Conservation (phyloP, 2,329 filamentous ascomycete genomes). For the Colletotrichum sp. region DNA sequence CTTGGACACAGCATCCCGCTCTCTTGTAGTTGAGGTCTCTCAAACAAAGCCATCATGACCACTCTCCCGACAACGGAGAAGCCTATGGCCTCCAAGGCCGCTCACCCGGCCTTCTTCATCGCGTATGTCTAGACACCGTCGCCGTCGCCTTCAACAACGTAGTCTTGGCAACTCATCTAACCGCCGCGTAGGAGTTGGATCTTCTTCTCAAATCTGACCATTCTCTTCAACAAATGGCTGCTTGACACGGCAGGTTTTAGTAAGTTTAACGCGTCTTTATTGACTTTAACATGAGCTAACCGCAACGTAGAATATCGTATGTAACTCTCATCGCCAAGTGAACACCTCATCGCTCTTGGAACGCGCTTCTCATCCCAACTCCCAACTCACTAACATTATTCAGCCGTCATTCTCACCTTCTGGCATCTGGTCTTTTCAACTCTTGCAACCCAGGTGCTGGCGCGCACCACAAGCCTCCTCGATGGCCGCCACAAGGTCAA, state of each 20-base stretch:
- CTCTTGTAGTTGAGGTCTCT: background rate
- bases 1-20: background rate
- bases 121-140: constrained; percentile 27
- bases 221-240: constrained; percentile 93
- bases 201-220: constrained; percentile 81
- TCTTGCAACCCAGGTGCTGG: constrained; percentile 68
- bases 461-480: constrained; percentile 66
- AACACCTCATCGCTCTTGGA: background rate
- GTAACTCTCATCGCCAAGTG: constrained; percentile 24
- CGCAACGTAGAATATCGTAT: constrained; percentile 46
- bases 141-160: background rate
- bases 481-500: constrained; percentile 66
- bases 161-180: background rate
- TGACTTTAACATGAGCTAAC: constrained; percentile 21
- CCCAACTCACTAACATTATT: background rate
- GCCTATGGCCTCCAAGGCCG: constrained; percentile 16
- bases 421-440: constrained; percentile 74
- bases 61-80: constrained; percentile 26
- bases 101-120: constrained; percentile 34
- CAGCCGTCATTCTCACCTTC: constrained; percentile 65
- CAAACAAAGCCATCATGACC: constrained; percentile 1
- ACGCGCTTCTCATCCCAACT: background rate
- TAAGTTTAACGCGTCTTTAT: constrained; percentile 44
- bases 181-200: constrained; percentile 71
- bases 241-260: constrained; percentile 77